Conservation (phyloP, 192 early-diverging fungal species). For the Coemansia sp. region DNA sequence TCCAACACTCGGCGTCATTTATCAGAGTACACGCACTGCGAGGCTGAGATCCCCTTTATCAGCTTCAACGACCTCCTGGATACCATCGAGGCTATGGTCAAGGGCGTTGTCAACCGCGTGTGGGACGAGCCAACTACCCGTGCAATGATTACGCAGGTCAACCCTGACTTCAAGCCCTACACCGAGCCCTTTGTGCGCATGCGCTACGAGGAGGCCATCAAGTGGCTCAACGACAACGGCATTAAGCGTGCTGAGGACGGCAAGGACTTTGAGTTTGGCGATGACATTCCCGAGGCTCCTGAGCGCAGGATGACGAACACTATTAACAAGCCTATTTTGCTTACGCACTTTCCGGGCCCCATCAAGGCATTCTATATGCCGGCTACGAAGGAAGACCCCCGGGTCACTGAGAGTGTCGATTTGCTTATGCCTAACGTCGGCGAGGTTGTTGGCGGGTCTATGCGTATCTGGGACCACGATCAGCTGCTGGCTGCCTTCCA, state of each 20-base stretch:
- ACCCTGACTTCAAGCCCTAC: constrained; percentile 80
- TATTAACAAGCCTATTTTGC: constrained; percentile 91
- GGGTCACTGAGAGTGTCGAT: constrained; percentile 95
- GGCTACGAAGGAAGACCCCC: constrained; percentile 75
- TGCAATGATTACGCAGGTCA: constrained; percentile 82
- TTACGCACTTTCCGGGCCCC: constrained; percentile 95
- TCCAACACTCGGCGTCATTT: constrained; percentile 96
- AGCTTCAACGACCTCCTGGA: constrained; percentile 87
- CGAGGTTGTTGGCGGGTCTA: constrained; percentile 98
- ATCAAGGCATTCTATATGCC: constrained; percentile 99
- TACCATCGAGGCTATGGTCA: constrained; percentile 88
- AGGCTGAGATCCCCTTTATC: constrained; percentile 96
- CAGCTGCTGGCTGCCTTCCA: constrained; percentile 82
- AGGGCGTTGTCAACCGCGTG: constrained; percentile 78
- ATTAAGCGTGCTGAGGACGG: constrained; percentile 90
- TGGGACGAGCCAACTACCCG: constrained; percentile 74
- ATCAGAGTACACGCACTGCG: constrained; percentile 96
- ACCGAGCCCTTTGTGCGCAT: constrained; percentile 91
- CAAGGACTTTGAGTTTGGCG: constrained; percentile 91
- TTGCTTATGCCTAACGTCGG: constrained; percentile 98
- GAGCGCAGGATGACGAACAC: constrained; percentile 99
- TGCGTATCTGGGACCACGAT: constrained; percentile 89
- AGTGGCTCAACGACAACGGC: constrained; percentile 88
- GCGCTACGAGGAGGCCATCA: constrained; percentile 95
- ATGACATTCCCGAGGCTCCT: constrained; percentile 98